phyloP scores from a whole-genome alignment of 352 stramenopile genomes.

The Pythium phragmiticola region DNA sequence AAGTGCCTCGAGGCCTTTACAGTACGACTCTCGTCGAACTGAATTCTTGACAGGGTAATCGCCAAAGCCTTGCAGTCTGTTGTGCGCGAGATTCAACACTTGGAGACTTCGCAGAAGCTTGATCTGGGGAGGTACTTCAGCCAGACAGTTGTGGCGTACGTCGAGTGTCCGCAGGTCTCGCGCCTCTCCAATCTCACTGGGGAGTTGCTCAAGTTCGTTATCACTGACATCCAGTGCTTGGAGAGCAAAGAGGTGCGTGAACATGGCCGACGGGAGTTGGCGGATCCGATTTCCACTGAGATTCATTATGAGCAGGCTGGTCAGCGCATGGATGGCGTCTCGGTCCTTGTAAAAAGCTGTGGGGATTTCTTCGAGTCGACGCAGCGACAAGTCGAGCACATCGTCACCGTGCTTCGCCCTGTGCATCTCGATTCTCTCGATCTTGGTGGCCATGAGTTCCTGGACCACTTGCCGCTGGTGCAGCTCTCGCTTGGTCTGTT shows the following conservation, averaged over 20 bases:
- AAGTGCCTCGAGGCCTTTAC: constrained; percentile 34
- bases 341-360: constrained; percentile 45
- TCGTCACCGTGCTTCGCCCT: constrained; percentile 60
- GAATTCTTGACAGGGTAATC: constrained; percentile 19
- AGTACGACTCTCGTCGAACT: constrained; percentile 27
- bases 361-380: constrained; percentile 40
- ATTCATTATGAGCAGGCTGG: constrained; percentile 66
- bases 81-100: constrained; percentile 50
- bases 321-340: constrained; percentile 49
- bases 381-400: constrained; percentile 39
- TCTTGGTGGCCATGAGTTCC: constrained; percentile 54
- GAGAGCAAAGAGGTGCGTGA: constrained; percentile 57
- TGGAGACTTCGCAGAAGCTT: constrained; percentile 32
- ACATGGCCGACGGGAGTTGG: constrained; percentile 43
- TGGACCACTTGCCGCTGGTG: constrained; percentile 53
- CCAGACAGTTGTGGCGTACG: constrained; percentile 49
- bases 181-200: constrained; percentile 51
- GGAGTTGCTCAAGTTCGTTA: constrained; percentile 48
- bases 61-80: constrained; percentile 44
- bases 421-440: constrained; percentile 45
- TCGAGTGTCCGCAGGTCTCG: constrained; percentile 50
- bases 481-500: constrained; percentile 40
- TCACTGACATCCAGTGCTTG: constrained; percentile 55
- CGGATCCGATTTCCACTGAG: constrained; percentile 53
- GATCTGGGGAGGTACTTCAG: constrained; percentile 33